These are phyloP conservation scores for Neurospora pannonica DNA, from an alignment of 495 filamentous ascomycete genomes.

Conservation along the genomic window DNA sequence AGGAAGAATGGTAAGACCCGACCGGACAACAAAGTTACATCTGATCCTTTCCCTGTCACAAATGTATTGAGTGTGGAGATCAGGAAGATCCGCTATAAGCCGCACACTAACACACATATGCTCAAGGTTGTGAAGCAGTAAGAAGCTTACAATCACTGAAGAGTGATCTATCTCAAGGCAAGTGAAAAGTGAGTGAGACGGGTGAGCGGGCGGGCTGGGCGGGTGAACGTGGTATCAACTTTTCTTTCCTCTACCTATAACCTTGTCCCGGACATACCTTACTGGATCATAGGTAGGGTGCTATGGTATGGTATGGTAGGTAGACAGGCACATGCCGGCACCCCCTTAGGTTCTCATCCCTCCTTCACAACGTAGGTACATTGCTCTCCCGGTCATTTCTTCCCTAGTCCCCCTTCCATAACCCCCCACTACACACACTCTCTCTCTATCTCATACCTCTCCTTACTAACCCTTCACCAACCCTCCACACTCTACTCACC, in stretches of 20 bases:
- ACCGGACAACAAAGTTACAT: not conserved
- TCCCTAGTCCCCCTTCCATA: not conserved
- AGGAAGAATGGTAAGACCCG: not conserved
- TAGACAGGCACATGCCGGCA: not conserved
- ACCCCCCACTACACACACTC: not conserved
- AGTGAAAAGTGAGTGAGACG: not conserved
- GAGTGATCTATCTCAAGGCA: not conserved
- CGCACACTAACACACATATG: not conserved
- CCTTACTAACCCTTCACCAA: not conserved
- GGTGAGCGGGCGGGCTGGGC: not conserved
- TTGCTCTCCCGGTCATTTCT: too few relatives aligned
- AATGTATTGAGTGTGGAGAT: not conserved
- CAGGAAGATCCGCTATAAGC: not conserved
- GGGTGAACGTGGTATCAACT: not conserved
- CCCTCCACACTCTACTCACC: not conserved
- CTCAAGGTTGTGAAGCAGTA: not conserved
- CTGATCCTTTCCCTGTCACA: not conserved
- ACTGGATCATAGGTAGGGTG: not conserved
- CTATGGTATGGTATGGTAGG: too few relatives aligned
- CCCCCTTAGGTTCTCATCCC: not conserved
- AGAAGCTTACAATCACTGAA: not conserved
- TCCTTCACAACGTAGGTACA: not conserved
- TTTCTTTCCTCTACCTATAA: not conserved
- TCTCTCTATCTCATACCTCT: not conserved
- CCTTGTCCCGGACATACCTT: not conserved